Evolutionary conservation across 495 filamentous ascomycete genomes (phyloP).

Genomic region (Lasiosphaeris hirsuta): DNA sequence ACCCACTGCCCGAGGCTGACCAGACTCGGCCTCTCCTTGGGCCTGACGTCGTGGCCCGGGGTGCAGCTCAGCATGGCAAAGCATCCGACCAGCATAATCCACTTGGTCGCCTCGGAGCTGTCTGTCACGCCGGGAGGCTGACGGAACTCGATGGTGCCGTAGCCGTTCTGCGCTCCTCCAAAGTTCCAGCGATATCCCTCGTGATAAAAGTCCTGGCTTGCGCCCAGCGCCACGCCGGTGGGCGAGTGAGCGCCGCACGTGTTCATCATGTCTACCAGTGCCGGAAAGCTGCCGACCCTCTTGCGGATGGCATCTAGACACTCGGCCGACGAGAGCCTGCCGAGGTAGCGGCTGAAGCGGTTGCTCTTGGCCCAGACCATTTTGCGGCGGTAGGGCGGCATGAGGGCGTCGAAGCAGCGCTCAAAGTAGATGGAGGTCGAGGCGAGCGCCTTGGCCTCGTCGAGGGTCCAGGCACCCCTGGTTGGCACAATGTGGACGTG

Average conservation of each 20-base stretch:
- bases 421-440: conserved; percentile 29
- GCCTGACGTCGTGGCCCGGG: conserved; percentile 11
- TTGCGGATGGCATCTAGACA: conserved; percentile 16
- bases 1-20: conserved; percentile 34
- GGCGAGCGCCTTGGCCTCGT: conserved; percentile 23
- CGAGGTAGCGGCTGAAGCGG: conserved; percentile 25
- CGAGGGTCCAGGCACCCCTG: conserved; percentile 20
- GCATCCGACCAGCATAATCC: conserved; percentile 30
- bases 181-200: conserved; percentile 28
- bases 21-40: conserved; percentile 12
- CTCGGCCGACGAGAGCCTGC: conserved; percentile 7
- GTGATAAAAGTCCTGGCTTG: conserved; percentile 18
- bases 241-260: conserved; percentile 20
- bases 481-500: conserved; percentile 26
- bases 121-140: conserved; percentile 22
- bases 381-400: conserved; percentile 25
- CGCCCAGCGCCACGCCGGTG: conserved; percentile 21
- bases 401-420: conserved; percentile 29
- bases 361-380: conserved; percentile 32
- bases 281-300: neutral
- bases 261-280: conserved; percentile 25
- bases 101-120: conserved; percentile 17
- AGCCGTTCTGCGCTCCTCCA: conserved; percentile 1
- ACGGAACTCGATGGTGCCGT: conserved; percentile 28
- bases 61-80: conserved; percentile 25